phyloP scores from a whole-genome alignment of 176 grass and related monocot species.

The Cenchrus americanus region DNA sequence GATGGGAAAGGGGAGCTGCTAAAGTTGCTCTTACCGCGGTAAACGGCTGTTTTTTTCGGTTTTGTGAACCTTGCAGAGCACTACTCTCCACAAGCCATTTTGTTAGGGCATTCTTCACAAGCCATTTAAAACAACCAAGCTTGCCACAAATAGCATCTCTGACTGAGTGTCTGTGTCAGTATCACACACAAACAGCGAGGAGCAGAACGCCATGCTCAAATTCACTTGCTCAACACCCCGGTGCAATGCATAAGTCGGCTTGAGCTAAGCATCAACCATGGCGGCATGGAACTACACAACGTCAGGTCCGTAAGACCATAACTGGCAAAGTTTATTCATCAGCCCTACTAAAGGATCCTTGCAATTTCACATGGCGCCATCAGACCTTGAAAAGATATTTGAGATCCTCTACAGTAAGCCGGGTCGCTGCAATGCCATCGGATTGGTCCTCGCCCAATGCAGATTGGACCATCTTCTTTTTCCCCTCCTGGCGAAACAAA shows the following conservation, averaged over 20 bases:
- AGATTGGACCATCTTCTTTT: conserved; percentile 69
- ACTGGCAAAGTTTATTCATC: neutral
- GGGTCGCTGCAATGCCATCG: conserved; percentile 37
- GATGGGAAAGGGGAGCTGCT: too few species aligned
- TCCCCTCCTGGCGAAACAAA: conserved; percentile 62
- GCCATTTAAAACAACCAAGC: too few species aligned
- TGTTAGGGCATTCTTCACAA: too few species aligned
- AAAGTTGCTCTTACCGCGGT: too few species aligned
- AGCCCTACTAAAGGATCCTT: neutral
- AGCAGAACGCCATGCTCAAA: too few species aligned
- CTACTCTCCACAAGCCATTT: too few species aligned
- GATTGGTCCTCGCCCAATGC: conserved; percentile 72
- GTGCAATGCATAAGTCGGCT: neutral
- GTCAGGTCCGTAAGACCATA: neutral
- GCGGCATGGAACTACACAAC: neutral
- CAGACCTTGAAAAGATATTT: conserved; percentile 74
- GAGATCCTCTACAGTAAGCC: conserved; percentile 81
- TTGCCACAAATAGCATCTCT: neutral
- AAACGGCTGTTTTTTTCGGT: too few species aligned
- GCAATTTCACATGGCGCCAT: neutral
- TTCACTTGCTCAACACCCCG: too few species aligned
- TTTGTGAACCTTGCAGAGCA: too few species aligned
- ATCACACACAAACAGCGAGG: neutral
- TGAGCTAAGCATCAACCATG: neutral
- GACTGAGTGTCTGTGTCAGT: neutral